Evolutionary conservation across 2,329 filamentous ascomycete species (phyloP).

Genomic region (Alternaria postmessia): DNA sequence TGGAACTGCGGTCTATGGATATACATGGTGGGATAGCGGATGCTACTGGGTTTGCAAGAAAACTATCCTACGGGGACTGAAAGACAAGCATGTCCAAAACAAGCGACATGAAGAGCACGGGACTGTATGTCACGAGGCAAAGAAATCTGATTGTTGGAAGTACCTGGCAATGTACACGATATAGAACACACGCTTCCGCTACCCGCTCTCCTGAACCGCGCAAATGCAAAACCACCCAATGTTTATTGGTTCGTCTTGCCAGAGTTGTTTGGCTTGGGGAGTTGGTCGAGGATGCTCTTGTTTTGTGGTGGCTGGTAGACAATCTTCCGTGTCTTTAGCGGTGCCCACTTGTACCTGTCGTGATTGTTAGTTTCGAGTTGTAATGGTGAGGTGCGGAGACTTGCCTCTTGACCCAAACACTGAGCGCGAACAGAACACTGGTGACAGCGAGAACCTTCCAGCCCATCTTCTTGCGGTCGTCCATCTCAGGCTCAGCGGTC

Average conservation of each 20-base stretch:
- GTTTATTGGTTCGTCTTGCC: constrained; percentile 47
- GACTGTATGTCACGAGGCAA: constrained; percentile 13
- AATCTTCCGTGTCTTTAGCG: constrained; percentile 94
- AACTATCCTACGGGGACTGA: background rate
- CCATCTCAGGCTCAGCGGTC: constrained; percentile 98
- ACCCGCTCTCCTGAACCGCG: constrained; percentile 30
- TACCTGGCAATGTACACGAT: constrained; percentile 51
- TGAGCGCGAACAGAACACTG: constrained; percentile 81
- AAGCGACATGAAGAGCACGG: background rate
- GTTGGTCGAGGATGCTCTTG: constrained; percentile 41
- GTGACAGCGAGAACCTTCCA: constrained; percentile 91
- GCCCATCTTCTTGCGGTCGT: constrained; percentile 99
- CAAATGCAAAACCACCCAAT: constrained; percentile 27
- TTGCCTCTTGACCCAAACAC: constrained; percentile 93
- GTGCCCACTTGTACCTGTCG: constrained; percentile 89
- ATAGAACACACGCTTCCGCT: constrained; percentile 48
- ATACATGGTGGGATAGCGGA: background rate
- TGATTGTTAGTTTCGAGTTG: constrained; percentile 35
- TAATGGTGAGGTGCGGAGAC: constrained; percentile 17
- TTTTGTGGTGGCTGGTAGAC: constrained; percentile 76
- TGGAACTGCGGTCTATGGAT: constrained; percentile 55
- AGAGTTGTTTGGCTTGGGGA: constrained; percentile 42
- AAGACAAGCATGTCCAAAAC: background rate
- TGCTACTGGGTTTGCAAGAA: background rate
- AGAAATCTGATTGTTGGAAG: constrained; percentile 44